Conservation (phyloP, 108 stramenopile species). For the Nitzschia palea region DNA sequence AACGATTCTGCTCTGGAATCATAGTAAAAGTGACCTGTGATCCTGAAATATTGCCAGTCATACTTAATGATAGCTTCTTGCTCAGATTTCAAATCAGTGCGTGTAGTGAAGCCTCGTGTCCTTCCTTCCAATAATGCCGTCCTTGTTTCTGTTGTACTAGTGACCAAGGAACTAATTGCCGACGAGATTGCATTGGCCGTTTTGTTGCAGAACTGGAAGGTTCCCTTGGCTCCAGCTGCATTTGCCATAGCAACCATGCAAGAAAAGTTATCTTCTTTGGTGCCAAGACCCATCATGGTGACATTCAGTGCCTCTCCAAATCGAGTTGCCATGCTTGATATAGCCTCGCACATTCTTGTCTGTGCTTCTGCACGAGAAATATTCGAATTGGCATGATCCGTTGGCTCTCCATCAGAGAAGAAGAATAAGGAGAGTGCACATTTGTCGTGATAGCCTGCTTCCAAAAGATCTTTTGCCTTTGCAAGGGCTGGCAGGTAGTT, state of each 20-base stretch:
- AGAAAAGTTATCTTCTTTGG: conserved; percentile 38
- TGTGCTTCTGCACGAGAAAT: conserved; percentile 17
- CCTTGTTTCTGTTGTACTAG: conserved; percentile 42
- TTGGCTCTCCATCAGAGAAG: conserved; percentile 56
- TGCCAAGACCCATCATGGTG: conserved; percentile 41
- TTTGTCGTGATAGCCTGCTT: conserved; percentile 15
- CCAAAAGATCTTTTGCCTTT: conserved; percentile 28
- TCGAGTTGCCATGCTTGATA: conserved; percentile 28
- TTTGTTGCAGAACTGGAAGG: conserved; percentile 48
- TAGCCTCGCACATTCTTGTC: conserved; percentile 1
- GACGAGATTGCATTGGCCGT: conserved; percentile 41
- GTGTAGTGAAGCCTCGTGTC: neutral
- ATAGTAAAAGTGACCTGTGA: conserved; percentile 35
- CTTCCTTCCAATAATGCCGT: conserved; percentile 34
- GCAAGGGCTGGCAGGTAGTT: conserved; percentile 54
- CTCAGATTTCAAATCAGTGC: conserved; percentile 12
- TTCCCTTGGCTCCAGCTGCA: conserved; percentile 20
- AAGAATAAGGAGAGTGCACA: conserved; percentile 57
- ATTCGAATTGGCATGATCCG: conserved; percentile 25
- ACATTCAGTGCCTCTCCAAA: conserved; percentile 50
- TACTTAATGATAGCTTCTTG: conserved; percentile 24
- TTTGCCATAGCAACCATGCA: conserved; percentile 45
- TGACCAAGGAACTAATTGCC: conserved; percentile 47
- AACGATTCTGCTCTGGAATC: conserved; percentile 7
- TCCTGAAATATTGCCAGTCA: conserved; percentile 38